These are phyloP conservation scores for Metschnikowia colocasiae DNA, from an alignment of 805 yeast genomes.

Conservation along the genomic window DNA sequence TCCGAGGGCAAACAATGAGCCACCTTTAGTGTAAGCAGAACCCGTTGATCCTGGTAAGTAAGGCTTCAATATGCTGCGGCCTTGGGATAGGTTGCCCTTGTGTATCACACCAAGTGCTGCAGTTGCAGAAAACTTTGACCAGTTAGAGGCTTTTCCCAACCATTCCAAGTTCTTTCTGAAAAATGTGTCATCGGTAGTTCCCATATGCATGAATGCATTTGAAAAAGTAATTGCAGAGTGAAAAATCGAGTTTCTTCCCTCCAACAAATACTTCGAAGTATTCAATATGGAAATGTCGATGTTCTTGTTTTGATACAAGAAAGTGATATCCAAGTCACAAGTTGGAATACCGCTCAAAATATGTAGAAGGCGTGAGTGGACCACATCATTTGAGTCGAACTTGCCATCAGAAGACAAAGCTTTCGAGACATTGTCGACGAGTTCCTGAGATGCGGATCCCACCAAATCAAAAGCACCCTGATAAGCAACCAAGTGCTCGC, in stretches of 20 bases:
- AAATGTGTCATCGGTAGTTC: constrained; percentile 92
- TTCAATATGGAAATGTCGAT: constrained; percentile 80
- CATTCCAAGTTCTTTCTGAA: constrained; percentile 89
- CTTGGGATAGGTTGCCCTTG: constrained; percentile 89
- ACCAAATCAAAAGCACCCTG: constrained; percentile 96
- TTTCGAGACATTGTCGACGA: constrained; percentile 56
- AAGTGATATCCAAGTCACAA: constrained; percentile 87
- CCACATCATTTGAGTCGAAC: constrained; percentile 22
- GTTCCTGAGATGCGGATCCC: constrained; percentile 84
- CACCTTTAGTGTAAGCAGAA: constrained; percentile 91
- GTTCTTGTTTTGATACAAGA: constrained; percentile 79
- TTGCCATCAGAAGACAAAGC: constrained; percentile 31
- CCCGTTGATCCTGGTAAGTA: constrained; percentile 81
- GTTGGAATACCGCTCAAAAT: constrained; percentile 91
- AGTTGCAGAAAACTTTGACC: constrained; percentile 97
- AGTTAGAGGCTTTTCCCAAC: constrained; percentile 95
- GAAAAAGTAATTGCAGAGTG: constrained; percentile 95
- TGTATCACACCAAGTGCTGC: constrained; percentile 98
- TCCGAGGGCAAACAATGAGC: constrained; percentile 89
- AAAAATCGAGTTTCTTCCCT: constrained; percentile 89
- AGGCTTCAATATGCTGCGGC: constrained; percentile 80
- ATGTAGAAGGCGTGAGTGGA: constrained; percentile 48
- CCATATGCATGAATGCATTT: constrained; percentile 92
- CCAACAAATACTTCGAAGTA: constrained; percentile 75
- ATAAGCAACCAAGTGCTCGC: constrained; percentile 60